Base-by-base conservation (phyloP, 139 green algal species). In the Coccomyxa sp. region DNA sequence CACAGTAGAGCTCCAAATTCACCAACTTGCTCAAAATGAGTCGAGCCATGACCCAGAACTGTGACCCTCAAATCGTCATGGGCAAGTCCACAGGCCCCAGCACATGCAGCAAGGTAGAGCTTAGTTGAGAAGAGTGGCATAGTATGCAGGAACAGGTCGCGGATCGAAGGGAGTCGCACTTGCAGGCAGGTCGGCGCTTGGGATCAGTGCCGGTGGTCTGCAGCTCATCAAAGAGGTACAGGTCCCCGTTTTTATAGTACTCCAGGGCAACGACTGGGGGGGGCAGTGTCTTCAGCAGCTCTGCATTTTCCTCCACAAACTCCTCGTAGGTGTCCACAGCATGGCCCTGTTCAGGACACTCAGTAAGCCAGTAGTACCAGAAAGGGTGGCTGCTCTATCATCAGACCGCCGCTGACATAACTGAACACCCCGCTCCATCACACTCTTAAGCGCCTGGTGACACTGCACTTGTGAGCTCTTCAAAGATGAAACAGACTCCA, bases 211-310 rank as follows among this genome's bases (percentile, higher is more conserved):
- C 80, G 18, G 71, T 85, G 4, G 92, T 94, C 86, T 94, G 91
- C 32, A 96, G 89, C 84, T 89, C 71, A 80, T 97, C 91, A 81
- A 96, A 98, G 27, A 92, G 82, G 91, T 98, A 98, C 32, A 97
- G 85, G 88, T 98, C 95, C 12, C 86, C 81, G 15, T 76, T 86
- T 32, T 90, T 86, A 92, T 99, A 99, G 91, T 99, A 99, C 82
- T 97, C 81, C 18, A 91, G 84, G 0, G 96, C 95, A n/a, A 96
- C 91, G 51, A 92, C 82, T 0, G 97, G 95, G 3, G 97, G 91
- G 4, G 97, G 95, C 63, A 99, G 90, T 16, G 78, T 82, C 86
- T 93, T 94, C 57, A 97, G 85, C 67, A 89, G 38, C 57, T 92
- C 92, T 63, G 84, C 81, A 88, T 97, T 97, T 45, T 92, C 83